Conservation (phyloP, 73 alveolate species). For the Paramecium sonneborni region DNA sequence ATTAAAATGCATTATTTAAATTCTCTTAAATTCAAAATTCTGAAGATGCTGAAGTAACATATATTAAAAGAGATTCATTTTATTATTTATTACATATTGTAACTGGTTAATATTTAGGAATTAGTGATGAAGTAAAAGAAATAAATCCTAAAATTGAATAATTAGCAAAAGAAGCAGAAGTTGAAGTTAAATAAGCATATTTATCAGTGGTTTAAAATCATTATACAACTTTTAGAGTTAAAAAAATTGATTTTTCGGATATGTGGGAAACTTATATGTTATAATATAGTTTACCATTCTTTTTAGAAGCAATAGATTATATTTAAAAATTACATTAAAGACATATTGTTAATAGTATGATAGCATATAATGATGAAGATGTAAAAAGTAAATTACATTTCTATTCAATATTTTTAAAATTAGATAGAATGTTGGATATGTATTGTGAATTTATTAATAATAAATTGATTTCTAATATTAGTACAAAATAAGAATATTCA, state of each 20-base stretch:
- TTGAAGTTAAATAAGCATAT: background rate
- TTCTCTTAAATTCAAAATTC: conserved; percentile 34
- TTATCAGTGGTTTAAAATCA: conserved; percentile 41
- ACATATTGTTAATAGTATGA: background rate
- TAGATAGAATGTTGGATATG: conserved; percentile 35
- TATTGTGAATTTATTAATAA: conserved; percentile 34
- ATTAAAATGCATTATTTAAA: conserved; percentile 14
- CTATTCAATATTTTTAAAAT: conserved; percentile 22
- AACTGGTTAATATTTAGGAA: background rate
- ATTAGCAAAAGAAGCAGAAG: background rate
- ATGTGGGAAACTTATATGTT: conserved; percentile 52
- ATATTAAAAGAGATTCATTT: conserved; percentile 34
- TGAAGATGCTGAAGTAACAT: background rate
- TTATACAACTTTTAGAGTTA: conserved; percentile 44
- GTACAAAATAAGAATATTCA: conserved; percentile 11
- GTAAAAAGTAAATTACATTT: conserved; percentile 7
- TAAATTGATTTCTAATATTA: conserved; percentile 14
- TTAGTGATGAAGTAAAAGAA: conserved; percentile 43
- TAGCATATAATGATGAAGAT: conserved; percentile 43
- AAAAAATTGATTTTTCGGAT: conserved; percentile 38
- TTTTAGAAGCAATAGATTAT: conserved; percentile 36
- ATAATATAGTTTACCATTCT: conserved; percentile 38
- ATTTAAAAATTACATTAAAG: background rate
- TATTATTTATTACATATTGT: background rate
- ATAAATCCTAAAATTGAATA: background rate